A percentile compares a stretch with the other conserved stretches of the same genome.
Conservation (phyloP, 2,329 filamentous ascomycete species). For the Sporothrix sp. region DNA sequence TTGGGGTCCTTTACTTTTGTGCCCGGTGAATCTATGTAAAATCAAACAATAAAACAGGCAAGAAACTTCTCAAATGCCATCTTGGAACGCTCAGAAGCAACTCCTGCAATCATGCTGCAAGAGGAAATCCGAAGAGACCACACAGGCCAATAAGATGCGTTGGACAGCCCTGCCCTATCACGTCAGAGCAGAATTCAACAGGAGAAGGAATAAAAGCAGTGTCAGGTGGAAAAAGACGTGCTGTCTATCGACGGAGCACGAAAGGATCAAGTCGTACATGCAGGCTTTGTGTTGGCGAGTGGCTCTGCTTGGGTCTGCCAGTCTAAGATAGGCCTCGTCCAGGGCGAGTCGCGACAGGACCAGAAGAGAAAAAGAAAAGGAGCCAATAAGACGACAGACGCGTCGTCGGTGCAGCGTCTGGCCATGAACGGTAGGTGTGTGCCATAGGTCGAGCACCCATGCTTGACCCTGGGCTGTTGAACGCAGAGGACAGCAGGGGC, state of each 20-base stretch:
- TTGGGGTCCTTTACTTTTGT: too few species aligned
- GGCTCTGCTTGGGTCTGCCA: neutral
- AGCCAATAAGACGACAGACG: neutral
- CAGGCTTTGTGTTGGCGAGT: neutral
- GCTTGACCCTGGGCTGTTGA: neutral
- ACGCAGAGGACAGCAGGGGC: neutral
- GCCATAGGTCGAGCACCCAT: neutral
- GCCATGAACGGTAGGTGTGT: neutral
- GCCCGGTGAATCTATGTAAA: too few species aligned
- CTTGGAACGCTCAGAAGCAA: too few species aligned
- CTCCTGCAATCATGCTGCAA: too few species aligned
- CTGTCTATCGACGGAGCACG: neutral
- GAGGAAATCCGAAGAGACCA: too few species aligned
- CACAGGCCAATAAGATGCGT: too few species aligned
- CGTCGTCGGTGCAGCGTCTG: neutral
- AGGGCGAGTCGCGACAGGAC: neutral
- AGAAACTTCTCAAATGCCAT: too few species aligned
- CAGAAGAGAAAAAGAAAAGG: neutral
- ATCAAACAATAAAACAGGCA: too few species aligned
- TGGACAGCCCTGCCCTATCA: too few species aligned
- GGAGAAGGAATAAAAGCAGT: neutral
- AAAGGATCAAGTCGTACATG: neutral
- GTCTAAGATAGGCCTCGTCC: too few species aligned
- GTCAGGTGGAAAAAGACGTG: neutral
- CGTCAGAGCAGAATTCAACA: too few species aligned